Evolutionary conservation across 2,329 filamentous ascomycete species (phyloP).

Genomic region (Ascochyta viciae-villosae): DNA sequence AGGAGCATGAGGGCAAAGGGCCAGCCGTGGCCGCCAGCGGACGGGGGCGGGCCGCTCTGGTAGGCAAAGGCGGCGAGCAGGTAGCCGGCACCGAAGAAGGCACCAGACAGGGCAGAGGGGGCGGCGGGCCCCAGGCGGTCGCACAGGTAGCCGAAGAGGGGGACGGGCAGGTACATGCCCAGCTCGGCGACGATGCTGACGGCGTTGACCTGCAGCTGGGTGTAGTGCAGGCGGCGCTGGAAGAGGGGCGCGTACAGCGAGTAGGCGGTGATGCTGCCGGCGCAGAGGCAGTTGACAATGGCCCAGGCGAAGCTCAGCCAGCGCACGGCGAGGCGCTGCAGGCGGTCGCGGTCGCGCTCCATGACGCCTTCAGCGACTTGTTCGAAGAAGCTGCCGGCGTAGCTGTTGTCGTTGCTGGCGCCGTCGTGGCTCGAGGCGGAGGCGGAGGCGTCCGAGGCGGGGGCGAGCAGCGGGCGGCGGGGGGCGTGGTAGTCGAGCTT

Average conservation of each 20-base stretch:
- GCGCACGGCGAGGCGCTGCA: constrained; percentile 61
- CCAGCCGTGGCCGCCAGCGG: constrained; percentile 63
- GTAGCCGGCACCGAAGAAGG: constrained; percentile 83
- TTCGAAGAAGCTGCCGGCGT: constrained; percentile 63
- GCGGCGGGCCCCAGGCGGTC: constrained; percentile 84
- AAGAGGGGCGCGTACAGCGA: constrained; percentile 93
- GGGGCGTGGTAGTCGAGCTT: constrained; percentile 58
- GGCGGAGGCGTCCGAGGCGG: too few relatives aligned
- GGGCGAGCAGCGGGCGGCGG: constrained; percentile 51
- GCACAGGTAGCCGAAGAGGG: constrained; percentile 87
- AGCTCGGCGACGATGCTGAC: constrained; percentile 87
- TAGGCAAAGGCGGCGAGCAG: constrained; percentile 83
- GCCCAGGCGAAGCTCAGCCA: constrained; percentile 67
- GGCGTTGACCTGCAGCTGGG: constrained; percentile 89
- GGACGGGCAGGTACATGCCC: constrained; percentile 90
- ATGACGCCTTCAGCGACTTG: constrained; percentile 68
- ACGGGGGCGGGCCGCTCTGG: constrained; percentile 61
- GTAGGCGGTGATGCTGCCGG: constrained; percentile 90
- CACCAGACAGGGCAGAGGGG: constrained; percentile 73
- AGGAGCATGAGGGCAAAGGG: constrained; percentile 84
- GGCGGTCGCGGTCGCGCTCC: constrained; percentile 61
- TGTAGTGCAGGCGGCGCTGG: constrained; percentile 84
- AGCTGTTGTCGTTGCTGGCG: constrained; percentile 53
- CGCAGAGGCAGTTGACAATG: constrained; percentile 73
- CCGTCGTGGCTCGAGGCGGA: constrained; percentile 33